Conservation (phyloP, 2,329 filamentous ascomycete genomes). For the Triangularia setosa region DNA sequence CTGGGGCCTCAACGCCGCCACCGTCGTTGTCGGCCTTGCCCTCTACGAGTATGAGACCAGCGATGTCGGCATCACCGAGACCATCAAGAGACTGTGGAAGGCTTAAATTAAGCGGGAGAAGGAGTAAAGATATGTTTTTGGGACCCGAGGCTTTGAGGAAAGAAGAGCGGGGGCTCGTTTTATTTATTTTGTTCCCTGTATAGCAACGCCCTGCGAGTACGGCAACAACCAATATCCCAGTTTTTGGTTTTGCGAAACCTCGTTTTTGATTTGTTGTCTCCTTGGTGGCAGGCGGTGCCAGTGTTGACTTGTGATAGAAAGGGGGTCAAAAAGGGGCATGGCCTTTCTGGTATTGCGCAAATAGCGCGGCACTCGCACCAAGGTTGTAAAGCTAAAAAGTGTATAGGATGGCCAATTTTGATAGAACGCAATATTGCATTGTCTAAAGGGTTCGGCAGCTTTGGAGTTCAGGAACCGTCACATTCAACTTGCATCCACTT, state of each 20-base stretch:
- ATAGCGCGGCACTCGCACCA: not conserved
- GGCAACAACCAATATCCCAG: conserved; percentile 13
- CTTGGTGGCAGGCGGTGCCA: conserved; percentile 4
- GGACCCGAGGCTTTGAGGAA: not conserved
- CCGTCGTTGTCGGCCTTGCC: conserved; percentile 77
- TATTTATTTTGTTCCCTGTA: conserved; percentile 10
- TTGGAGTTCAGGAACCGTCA: not conserved
- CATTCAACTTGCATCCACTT: too few relatives aligned
- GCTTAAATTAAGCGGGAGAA: conserved; percentile 54
- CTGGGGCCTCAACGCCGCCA: conserved; percentile 77
- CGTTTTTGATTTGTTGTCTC: conserved; percentile 10
- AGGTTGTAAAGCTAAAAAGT: conserved; percentile 15
- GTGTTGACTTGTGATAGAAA: not conserved
- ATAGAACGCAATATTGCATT: conserved; percentile 1
- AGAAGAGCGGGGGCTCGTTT: conserved; percentile 4
- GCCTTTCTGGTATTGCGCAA: not conserved
- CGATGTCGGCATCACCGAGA: conserved; percentile 90
- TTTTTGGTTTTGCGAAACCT: conserved; percentile 10
- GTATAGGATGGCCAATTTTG: conserved; percentile 8
- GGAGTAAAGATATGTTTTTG: not conserved
- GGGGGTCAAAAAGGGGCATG: not conserved
- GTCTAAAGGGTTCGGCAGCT: not conserved
- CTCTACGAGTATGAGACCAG: conserved; percentile 99
- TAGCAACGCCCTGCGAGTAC: conserved; percentile 4
- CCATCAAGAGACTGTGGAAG: conserved; percentile 83